Base-by-base conservation (phyloP, 805 yeast species). In the Candida sithepensis region DNA sequence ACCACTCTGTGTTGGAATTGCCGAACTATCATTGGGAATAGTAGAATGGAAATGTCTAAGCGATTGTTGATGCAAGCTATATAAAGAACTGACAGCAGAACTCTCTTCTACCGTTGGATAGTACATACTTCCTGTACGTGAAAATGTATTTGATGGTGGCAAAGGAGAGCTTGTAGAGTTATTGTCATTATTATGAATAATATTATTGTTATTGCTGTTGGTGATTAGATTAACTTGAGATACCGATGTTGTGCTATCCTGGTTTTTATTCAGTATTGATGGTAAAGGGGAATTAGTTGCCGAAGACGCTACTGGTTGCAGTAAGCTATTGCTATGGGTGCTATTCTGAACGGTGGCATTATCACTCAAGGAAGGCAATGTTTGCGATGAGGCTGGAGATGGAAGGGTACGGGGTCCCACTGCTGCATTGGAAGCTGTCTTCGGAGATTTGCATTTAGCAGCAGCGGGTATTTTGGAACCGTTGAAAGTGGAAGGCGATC, bases 381-480 rank as follows among this genome's bases (percentile, higher is more conserved):
- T 12, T 13, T 26, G 36, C 4, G 43, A 10, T 30, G 38, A 30
- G 8, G 36, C 5, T 30, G 36, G 26, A 2, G 19, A 12, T 4
- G 43, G 37, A 13, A 43, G 13, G 8, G 28, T 19, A 24, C 28
- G 24, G 6, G 41, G 41, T 2, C 37, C 41, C 2, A 26, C 10
- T n/a, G 13, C 3, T 6, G 30, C 9, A 20, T 28, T 41, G 10
- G 36, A 28, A 5, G 23, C n/a, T 7, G 37, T 41, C 19, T 14
- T 41, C 19, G 43, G 24, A 19, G 43, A 30, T 42, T 42, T 34
- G 18, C 34, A n/a, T 8, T 7, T 36, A 12, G 24, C 13, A 7
- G 24, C 39, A 42, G 44, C 19, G 61, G 60, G 44, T 55, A 56
- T 47, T 58, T 56, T 40, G 58, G 36, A 47, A n/a, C 16, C 13